phyloP scores from a whole-genome alignment of 1,284 basidiomycete genomes.

The Taiwanofungus camphoratus region DNA sequence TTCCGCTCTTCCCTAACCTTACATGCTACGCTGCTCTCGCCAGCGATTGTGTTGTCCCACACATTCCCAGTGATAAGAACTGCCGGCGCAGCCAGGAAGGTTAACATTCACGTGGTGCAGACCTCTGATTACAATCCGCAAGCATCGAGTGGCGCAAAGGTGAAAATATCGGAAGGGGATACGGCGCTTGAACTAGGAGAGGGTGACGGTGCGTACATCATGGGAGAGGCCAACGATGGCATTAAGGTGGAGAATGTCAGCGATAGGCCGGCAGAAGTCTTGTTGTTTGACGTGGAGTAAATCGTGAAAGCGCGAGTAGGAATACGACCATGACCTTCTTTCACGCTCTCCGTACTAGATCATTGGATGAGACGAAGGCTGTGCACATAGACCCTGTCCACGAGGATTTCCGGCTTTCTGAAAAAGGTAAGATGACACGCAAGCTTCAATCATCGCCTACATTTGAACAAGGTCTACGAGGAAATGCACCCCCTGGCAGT shows the following conservation, averaged over 20 bases:
- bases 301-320: too few relatives aligned
- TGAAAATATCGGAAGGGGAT: slow-evolving; percentile 38
- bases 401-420: too few relatives aligned
- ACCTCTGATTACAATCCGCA: slow-evolving; percentile 68
- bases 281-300: slow-evolving; percentile 76
- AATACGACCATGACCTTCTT: too few relatives aligned
- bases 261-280: slow-evolving; percentile 53
- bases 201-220: slow-evolving; percentile 72
- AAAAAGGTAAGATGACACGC: too few relatives aligned
- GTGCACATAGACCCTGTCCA: too few relatives aligned
- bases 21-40: slow-evolving; percentile 62
- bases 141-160: slow-evolving; percentile 40
- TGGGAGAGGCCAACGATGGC: slow-evolving; percentile 36
- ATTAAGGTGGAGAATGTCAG: slow-evolving; percentile 57
- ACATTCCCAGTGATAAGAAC: slow-evolving; percentile 30
- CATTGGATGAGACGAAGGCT: too few relatives aligned
- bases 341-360: too few relatives aligned
- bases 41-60: slow-evolving; percentile 47
- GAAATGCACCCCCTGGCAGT: too few relatives aligned
- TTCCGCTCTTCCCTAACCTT: slow-evolving; percentile 58
- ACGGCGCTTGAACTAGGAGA: slow-evolving; percentile 42
- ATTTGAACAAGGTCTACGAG: too few relatives aligned
- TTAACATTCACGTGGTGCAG: slow-evolving; percentile 70
- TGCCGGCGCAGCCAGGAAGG: slow-evolving; percentile 32
- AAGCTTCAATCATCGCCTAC: too few relatives aligned